These are phyloP conservation scores for Backusella mclennaniae DNA, from an alignment of 192 early-diverging fungal species.

Conservation along the genomic window DNA sequence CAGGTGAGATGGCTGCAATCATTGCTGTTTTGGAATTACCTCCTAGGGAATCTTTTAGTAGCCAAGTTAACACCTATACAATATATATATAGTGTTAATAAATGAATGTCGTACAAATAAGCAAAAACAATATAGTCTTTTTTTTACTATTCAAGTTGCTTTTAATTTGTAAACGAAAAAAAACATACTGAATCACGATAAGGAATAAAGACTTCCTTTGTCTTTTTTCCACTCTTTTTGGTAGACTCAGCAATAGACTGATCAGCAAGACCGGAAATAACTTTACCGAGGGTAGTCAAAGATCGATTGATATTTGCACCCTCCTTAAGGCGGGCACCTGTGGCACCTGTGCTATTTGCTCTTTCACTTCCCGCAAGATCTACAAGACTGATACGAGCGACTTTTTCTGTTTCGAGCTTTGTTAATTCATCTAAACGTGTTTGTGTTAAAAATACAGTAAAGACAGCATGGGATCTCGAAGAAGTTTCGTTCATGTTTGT, in stretches of 20 bases:
- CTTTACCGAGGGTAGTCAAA: constrained; percentile 89
- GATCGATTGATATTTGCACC: constrained; percentile 95
- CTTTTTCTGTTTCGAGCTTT: constrained; percentile 65
- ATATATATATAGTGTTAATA: constrained; percentile 32
- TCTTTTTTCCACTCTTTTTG: constrained; percentile 40
- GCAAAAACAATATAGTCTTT: background rate
- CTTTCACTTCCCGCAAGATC: constrained; percentile 95
- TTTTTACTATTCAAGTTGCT: background rate
- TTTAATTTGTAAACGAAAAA: background rate
- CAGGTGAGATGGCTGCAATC: constrained; percentile 78
- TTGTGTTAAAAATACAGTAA: constrained; percentile 72
- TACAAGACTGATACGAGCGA: constrained; percentile 78
- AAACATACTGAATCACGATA: constrained; percentile 84
- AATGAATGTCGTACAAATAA: constrained; percentile 24
- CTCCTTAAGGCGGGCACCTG: constrained; percentile 83
- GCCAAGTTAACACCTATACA: constrained; percentile 57
- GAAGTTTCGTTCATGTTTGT: constrained; percentile 96
- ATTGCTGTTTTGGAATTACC: constrained; percentile 84
- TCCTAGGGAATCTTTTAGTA: constrained; percentile 80
- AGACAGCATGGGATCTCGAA: constrained; percentile 85
- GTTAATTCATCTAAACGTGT: constrained; percentile 48
- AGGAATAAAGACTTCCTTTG: constrained; percentile 68
- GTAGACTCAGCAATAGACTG: constrained; percentile 41
- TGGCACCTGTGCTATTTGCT: constrained; percentile 83
- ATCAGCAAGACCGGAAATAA: constrained; percentile 89